phyloP scores from a whole-genome alignment of 345 rosid genomes.

The Salix caprea region DNA sequence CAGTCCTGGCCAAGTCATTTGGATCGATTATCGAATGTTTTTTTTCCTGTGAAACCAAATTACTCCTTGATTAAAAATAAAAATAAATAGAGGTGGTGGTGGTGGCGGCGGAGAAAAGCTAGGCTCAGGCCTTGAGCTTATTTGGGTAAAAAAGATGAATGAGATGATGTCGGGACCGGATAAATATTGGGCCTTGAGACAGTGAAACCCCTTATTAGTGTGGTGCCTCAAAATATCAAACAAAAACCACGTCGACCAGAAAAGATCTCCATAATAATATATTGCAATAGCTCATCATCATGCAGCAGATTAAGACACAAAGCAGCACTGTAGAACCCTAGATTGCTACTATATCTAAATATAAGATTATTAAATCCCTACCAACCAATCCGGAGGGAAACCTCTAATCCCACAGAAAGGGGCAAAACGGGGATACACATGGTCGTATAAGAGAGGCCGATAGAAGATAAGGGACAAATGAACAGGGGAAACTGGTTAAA shows the following conservation, averaged over 20 bases:
- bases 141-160: neutral
- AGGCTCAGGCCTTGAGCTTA: no score
- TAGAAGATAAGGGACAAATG: conserved; percentile 17
- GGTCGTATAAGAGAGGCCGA: no score
- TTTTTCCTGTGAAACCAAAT: no score
- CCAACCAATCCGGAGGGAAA: neutral
- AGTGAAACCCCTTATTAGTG: neutral
- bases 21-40: no score
- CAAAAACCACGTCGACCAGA: neutral
- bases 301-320: neutral
- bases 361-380: neutral
- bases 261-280: neutral
- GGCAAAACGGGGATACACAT: conserved; percentile 4
- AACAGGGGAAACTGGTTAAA: conserved; percentile 26
- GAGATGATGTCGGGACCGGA: conserved; percentile 10
- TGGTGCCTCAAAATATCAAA: neutral
- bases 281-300: neutral
- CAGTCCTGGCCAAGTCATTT: no score
- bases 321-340: neutral
- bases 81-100: no score
- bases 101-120: no score
- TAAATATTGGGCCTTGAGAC: conserved; percentile 10
- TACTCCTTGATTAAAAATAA: no score
- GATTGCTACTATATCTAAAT: neutral
- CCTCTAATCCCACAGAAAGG: neutral